Percentiles rank a stretch among this genome's conserved stretches.
Evolutionary conservation across 768 basidiomycete species (phyloP).

Genomic region (Leccinum truebloodii): DNA sequence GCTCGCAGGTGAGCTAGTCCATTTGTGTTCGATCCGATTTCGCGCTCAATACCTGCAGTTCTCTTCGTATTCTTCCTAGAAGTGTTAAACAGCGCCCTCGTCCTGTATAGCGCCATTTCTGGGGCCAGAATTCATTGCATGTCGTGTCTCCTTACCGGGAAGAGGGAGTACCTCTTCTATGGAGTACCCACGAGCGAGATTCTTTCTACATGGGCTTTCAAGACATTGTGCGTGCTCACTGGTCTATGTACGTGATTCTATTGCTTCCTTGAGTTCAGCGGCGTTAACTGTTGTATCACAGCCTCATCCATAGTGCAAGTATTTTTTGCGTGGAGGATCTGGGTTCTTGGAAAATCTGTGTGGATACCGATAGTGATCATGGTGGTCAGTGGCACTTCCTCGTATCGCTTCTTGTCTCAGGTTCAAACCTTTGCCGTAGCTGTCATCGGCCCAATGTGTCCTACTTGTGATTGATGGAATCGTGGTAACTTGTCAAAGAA

Average conservation of each 20-base stretch:
- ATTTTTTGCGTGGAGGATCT: conserved; percentile 15
- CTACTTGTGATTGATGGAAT: conserved; percentile 3
- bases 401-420: not conserved
- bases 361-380: conserved; percentile 7
- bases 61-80: conserved; percentile 9
- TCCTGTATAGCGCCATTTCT: conserved; percentile 5
- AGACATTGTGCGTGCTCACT: conserved; percentile 9
- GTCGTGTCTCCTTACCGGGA: conserved; percentile 11
- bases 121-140: conserved; percentile 9
- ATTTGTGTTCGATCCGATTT: not conserved
- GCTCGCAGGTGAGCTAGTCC: conserved; percentile 3
- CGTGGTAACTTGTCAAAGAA: not conserved
- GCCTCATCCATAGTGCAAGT: conserved; percentile 8
- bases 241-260: conserved; percentile 3
- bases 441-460: conserved; percentile 6
- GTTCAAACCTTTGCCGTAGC: not conserved
- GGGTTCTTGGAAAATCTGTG: conserved; percentile 6
- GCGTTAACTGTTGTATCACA: not conserved
- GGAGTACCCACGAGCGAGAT: conserved; percentile 2
- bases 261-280: not conserved
- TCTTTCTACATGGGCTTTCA: conserved; percentile 9
- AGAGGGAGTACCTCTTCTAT: conserved; percentile 8
- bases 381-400: not conserved
- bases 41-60: conserved; percentile 1
- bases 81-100: conserved; percentile 8